Evolutionary conservation across 495 filamentous ascomycete species (phyloP).

Genomic region (Xylaria venustula): DNA sequence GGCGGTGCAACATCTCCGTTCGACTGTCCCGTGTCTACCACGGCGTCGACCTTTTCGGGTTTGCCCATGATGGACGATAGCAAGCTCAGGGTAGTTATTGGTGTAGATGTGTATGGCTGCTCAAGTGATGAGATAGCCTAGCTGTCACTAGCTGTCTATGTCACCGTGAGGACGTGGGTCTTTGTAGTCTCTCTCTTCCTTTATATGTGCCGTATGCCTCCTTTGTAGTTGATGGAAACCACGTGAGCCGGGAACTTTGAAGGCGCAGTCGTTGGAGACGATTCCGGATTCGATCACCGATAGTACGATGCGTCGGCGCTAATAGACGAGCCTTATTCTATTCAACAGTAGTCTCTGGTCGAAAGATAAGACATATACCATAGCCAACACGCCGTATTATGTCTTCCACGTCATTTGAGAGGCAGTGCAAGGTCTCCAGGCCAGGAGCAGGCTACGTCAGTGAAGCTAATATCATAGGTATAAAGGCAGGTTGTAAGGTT

Average conservation of each 20-base stretch:
- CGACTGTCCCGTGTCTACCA: neutral
- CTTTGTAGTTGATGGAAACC: neutral
- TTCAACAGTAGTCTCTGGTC: too few relatives aligned
- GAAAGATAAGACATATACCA: too few relatives aligned
- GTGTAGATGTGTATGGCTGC: neutral
- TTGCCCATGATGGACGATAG: neutral
- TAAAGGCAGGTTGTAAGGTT: too few relatives aligned
- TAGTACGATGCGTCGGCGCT: neutral
- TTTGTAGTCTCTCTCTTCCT: neutral
- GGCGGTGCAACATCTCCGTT: neutral
- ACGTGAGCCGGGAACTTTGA: neutral
- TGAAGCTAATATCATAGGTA: neutral
- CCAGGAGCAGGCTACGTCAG: neutral
- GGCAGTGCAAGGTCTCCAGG: too few relatives aligned
- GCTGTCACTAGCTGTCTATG: neutral
- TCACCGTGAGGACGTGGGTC: neutral
- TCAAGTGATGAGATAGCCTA: neutral
- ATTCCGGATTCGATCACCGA: constrained; percentile 5
- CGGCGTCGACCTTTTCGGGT: neutral
- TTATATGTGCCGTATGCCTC: neutral
- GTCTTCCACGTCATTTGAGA: too few relatives aligned
- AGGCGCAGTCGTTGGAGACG: neutral
- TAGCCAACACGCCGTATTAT: too few relatives aligned
- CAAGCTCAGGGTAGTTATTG: too few relatives aligned
- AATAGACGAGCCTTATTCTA: too few relatives aligned